Evolutionary conservation across 306 rosid genomes (phyloP), one percentile per base, ranked within the genome.

Genomic region (Rosa persica): DNA sequence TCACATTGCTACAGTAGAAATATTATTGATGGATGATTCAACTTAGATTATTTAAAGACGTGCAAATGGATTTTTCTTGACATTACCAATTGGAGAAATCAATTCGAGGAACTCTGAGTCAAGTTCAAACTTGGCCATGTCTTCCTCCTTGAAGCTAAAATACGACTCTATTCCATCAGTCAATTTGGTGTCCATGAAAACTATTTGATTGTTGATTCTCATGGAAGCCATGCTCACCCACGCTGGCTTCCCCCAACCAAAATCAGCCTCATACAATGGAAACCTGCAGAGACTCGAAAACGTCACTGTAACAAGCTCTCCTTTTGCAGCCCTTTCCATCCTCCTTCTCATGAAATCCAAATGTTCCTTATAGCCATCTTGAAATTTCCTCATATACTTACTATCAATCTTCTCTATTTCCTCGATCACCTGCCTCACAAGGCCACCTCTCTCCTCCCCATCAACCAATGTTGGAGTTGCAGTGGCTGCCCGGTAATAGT

Each of bases 191-290:
- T 74, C 83, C 79, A 80, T 43, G 70, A 74, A 66, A 66, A 46
- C 70, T 3, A 79, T 38, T 23, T 73, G 48, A 49, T 84, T 81
- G 17, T 20, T 49, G 43, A 80, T 27, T 54, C 13, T 5, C 23
- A 79, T 55, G 8, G 76, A 5, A 8, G 76, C 66, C 20, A 72
- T 61, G 72, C 78, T 72, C 13, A 77, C 78, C 87, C 84, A 79
- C 20, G 42, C 38, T 3, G 86, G 86, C 27, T 49, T 69, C 61
- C 86, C 86, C 86, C 86, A 83, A 22, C 86, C 86, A 13, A 83
- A 83, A 79, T 83, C 83, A 1, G 67, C 70, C 1, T 79, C 83
- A 46, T 83, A 83, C 8, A 83, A 22, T 5, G 49, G 74, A 62
- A 83, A 83, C 58, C 43, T 75, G 39, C 80, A 77, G 57, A 70